Evolutionary conservation across 495 filamentous ascomycete species (phyloP), one percentile per base, ranked within the genome.

Genomic region (Beverwykella pulmonaria): DNA sequence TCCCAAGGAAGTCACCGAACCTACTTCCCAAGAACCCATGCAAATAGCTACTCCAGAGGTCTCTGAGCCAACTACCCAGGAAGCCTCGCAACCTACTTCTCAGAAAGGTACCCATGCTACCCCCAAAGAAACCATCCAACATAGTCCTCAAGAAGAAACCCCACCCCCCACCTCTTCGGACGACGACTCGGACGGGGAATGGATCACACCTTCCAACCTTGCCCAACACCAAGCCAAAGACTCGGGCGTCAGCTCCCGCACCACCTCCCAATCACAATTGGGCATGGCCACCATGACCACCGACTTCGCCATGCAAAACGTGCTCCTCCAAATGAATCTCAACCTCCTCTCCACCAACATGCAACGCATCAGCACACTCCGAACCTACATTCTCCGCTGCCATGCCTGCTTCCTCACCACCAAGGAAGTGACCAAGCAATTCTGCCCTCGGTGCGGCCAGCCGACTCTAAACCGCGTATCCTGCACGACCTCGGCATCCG

Each of bases 291-390:
- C 91, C 49, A 88, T 97, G 67, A 98, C 94, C 0, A 90, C 89
- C 61, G 94, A 99, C 81, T 97, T 90, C 79, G 93, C 94, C 46
- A 93, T 98, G 86, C 92, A 98, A 79, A 98, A 98, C 73, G 91
- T 97, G 22, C 80, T 93, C 1, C 82, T 99, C 10, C 91, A 93
- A 68, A 94, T 98, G 81, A 96, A 96, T 78, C 83, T 99, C 29
- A 92, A 96, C 73, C 86, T 99, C 8, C 80, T 99, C 22, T 93
- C 92, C 2, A 82, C 90, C 1, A 84, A 83, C 20, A 75, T 97
- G 8, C 83, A 89, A 55, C 86, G 91, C 59, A 88, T 99, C 69
- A 84, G 83, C 34, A 87, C 87, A 57, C 83, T 97, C 25, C 91
- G 90, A 71, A 92, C 90, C 7, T 95, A 90, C 82, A 86, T 97